These are phyloP conservation scores for Aphanoascus verrucosus DNA, from an alignment of 2,329 filamentous ascomycete species.

Conservation along the genomic window DNA sequence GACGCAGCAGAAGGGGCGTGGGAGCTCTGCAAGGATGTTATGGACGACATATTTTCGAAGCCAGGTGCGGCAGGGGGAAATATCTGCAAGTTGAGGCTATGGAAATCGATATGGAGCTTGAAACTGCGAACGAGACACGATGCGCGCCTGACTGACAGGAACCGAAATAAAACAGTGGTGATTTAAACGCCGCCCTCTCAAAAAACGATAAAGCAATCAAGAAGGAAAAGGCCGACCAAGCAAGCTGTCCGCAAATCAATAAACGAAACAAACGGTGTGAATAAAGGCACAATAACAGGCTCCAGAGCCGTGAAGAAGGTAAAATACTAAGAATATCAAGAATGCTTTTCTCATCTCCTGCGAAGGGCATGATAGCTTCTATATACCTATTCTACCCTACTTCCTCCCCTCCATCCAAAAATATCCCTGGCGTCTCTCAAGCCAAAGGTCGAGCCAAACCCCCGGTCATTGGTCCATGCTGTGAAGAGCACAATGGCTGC, in stretches of 20 bases:
- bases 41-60: constrained; percentile 21
- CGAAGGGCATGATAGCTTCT: constrained; percentile 1
- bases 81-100: constrained; percentile 1
- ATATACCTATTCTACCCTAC: not conserved
- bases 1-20: constrained; percentile 25
- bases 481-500: not conserved
- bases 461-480: not conserved
- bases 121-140: not conserved
- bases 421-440: not conserved
- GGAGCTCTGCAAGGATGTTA: constrained; percentile 23
- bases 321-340: not conserved
- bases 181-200: not conserved
- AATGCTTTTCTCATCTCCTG: not conserved
- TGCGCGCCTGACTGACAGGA: not conserved
- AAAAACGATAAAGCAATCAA: not conserved
- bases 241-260: constrained; percentile 1
- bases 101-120: not conserved
- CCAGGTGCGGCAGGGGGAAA: constrained; percentile 4
- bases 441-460: not conserved
- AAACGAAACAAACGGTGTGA: not conserved
- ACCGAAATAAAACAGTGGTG: not conserved
- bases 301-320: not conserved
- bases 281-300: not conserved
- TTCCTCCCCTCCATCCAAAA: not conserved
- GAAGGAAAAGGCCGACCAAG: constrained; percentile 1